Conservation (phyloP, 2,329 filamentous ascomycete genomes). For the Dichotomopilus funicola region DNA sequence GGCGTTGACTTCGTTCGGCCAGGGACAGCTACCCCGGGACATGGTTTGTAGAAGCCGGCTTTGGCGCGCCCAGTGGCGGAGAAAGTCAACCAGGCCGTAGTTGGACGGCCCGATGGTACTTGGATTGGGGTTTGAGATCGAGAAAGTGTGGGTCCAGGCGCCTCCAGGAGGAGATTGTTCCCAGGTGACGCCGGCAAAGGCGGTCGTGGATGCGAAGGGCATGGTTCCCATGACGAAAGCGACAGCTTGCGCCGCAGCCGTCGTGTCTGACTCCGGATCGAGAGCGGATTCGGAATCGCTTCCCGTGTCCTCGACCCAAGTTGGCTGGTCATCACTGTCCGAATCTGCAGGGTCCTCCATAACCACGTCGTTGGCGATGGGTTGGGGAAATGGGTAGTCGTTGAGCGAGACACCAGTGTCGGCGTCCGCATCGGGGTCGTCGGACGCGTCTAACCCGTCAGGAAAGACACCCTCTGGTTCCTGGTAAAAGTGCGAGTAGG, state of each 20-base stretch:
- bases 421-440: constrained; percentile 18
- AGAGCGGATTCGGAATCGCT: neutral
- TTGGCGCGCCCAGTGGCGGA: constrained; percentile 42
- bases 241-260: constrained; percentile 4
- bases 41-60: constrained; percentile 23
- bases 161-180: neutral
- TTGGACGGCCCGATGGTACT: constrained; percentile 43
- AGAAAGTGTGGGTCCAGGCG: constrained; percentile 25
- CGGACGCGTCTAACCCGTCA: constrained; percentile 23
- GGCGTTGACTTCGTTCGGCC: constrained; percentile 30
- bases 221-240: neutral
- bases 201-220: neutral
- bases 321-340: constrained; percentile 3
- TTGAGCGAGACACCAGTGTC: constrained; percentile 20
- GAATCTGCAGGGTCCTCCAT: constrained; percentile 13
- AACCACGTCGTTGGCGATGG: constrained; percentile 22
- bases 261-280: neutral
- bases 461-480: constrained; percentile 18
- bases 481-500: constrained; percentile 5
- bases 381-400: constrained; percentile 16
- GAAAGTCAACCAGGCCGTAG: constrained; percentile 42
- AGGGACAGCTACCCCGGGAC: constrained; percentile 26
- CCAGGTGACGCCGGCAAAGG: neutral
- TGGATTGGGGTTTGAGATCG: constrained; percentile 30
- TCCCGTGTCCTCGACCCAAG: neutral